Evolutionary conservation across 2,329 filamentous ascomycete species (phyloP), one percentile per base, ranked within the genome.

Genomic region (Xenoacremonium recifei): DNA sequence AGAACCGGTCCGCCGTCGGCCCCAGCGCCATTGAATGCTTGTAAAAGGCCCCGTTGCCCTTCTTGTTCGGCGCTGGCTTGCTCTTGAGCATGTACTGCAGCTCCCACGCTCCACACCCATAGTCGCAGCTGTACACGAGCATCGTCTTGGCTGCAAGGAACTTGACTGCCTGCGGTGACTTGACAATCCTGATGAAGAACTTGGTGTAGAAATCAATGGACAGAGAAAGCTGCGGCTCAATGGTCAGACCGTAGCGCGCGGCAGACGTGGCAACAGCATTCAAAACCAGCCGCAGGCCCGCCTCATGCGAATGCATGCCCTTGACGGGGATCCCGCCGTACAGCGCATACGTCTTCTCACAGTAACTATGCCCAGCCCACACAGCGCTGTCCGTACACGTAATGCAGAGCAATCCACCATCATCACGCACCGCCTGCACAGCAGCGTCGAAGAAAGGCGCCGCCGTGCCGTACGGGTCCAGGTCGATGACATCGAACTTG

Each of bases 331-430:
- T 72, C 23, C 93, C 93, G 4, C 93, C 93, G 59, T 99, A 99
- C n/a, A 96, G 74, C 1, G 92, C 84, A 63, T 84, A 99, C 3
- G 89, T 82, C 72, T 99, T 99, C 64, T 99, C 93, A 2, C 88
- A 84, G 60, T 97, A 99, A 42, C 91, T 89, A 54, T 89, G 87
- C 1, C 92, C 96, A 2, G 92, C 92, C 78, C 91, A 99, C 3
- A 99, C 89, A 9, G 87, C 90, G 9, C 92, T 91, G 64, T 99
- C 93, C 0, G 93, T 99, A 67, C 93, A 99, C 2, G 93, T 99
- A 5, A 99, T 87, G 62, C 91, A 96, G 4, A 99, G 76, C 29
- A 99, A 74, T 4, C 93, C 93, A 2, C 92, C 92, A 54, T 96
- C 89, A 50, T 86, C 79, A 36, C 77, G 82, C 6, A 96, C 79